Evolutionary conservation across 257 asterid genomes (phyloP).

Genomic region (Solanum microdontum): DNA sequence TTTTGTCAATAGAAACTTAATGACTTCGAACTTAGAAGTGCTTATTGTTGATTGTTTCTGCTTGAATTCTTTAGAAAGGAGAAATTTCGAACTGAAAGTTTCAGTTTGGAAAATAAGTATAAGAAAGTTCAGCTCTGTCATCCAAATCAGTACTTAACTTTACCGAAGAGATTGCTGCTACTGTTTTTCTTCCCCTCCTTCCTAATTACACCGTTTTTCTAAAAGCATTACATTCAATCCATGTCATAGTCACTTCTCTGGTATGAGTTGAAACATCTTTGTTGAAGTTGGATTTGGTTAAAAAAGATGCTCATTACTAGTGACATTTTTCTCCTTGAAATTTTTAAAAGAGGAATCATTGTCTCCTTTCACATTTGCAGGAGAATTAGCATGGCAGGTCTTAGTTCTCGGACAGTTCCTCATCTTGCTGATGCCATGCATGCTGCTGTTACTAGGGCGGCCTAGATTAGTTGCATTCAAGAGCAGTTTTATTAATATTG

Average conservation of each 20-base stretch:
- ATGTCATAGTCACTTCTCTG: neutral
- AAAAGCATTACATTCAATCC: neutral
- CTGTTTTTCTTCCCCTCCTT: neutral
- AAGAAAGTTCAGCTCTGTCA: neutral
- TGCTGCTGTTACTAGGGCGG: constrained; percentile 51
- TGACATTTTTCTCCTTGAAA: neutral
- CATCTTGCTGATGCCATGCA: constrained; percentile 77
- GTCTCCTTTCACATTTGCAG: constrained; percentile 24
- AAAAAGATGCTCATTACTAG: neutral
- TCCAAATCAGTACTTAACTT: neutral
- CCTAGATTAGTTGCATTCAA: constrained; percentile 8
- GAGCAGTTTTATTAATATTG: neutral
- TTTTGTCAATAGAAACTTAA: neutral
- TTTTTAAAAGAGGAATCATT: neutral
- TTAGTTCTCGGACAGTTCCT: constrained; percentile 57
- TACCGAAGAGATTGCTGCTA: neutral
- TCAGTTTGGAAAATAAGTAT: neutral
- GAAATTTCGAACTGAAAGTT: neutral
- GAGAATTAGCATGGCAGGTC: constrained; percentile 92
- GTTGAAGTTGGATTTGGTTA: neutral
- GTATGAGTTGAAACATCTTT: neutral
- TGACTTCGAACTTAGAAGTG: neutral
- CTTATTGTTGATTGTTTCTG: neutral
- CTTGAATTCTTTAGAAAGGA: neutral
- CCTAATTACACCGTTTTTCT: neutral